These are phyloP conservation scores for Endoconidiophora laricicola DNA, from an alignment of 2,329 filamentous ascomycete species.

Conservation along the genomic window DNA sequence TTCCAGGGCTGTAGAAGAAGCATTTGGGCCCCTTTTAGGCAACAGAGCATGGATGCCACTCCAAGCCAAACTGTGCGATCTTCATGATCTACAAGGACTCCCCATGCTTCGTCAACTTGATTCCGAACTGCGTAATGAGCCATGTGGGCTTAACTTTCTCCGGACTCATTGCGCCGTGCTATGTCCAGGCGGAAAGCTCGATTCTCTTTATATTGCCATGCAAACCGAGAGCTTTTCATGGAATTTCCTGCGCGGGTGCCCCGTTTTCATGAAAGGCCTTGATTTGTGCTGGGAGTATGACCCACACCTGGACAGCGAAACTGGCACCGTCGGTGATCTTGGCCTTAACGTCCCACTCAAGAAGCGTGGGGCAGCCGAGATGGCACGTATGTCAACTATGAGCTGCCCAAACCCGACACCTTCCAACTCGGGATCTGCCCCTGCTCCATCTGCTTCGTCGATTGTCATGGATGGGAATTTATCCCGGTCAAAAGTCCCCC, in stretches of 20 bases:
- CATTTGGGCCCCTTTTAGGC: constrained; percentile 33
- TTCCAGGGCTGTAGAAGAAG: constrained; percentile 28
- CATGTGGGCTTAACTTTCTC: constrained; percentile 36
- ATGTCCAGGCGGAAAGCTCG: constrained; percentile 35
- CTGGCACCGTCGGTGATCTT: constrained; percentile 10
- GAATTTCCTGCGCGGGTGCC: constrained; percentile 32
- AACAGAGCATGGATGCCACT: constrained; percentile 39
- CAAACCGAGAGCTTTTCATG: constrained; percentile 36
- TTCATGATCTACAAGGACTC: constrained; percentile 34
- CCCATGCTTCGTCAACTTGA: constrained; percentile 43
- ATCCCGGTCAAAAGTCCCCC: constrained; percentile 6
- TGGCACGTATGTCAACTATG: constrained; percentile 26
- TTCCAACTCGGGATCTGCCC: neutral
- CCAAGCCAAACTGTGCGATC: constrained; percentile 41
- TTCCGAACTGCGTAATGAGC: constrained; percentile 22
- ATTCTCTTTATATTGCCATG: constrained; percentile 45
- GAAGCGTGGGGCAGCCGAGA: constrained; percentile 37
- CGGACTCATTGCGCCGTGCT: constrained; percentile 37
- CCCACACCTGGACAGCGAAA: constrained; percentile 26
- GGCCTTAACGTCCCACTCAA: constrained; percentile 13
- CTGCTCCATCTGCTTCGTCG: neutral
- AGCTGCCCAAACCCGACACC: neutral
- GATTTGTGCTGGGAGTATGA: constrained; percentile 40
- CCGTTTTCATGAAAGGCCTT: constrained; percentile 33
- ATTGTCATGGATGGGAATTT: neutral